Percentiles rank a stretch among this genome's conserved stretches.
phyloP scores from a whole-genome alignment of 257 asterid species.

The Plantago elongata region DNA sequence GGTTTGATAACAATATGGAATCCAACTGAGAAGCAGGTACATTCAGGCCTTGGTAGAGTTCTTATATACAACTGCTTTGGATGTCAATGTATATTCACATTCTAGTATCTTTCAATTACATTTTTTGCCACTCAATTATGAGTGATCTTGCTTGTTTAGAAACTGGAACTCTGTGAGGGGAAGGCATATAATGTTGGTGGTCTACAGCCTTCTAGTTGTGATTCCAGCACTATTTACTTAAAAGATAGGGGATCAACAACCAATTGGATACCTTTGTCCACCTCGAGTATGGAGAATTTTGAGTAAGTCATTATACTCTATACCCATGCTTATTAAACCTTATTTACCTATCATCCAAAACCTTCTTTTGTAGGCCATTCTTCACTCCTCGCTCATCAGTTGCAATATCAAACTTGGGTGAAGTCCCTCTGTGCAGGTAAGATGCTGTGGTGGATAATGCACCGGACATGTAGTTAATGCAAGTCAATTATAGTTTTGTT shows the following conservation, averaged over 20 bases:
- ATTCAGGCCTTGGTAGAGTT: conserved; percentile 8
- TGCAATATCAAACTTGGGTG: conserved; percentile 58
- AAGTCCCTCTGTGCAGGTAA: conserved; percentile 74
- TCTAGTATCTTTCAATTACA: conserved; percentile 11
- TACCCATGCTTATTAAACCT: conserved; percentile 11
- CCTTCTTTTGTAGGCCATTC: conserved; percentile 55
- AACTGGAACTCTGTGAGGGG: conserved; percentile 68
- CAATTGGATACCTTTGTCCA: conserved; percentile 69
- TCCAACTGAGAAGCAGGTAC: conserved; percentile 90
- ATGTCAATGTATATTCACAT: conserved; percentile 4
- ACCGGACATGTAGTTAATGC: conserved; percentile 21
- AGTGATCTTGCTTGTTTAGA: conserved; percentile 34
- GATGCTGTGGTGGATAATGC: conserved; percentile 18
- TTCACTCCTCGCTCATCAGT: conserved; percentile 66
- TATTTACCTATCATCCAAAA: conserved; percentile 18
- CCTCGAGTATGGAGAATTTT: conserved; percentile 34
- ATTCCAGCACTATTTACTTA: conserved; percentile 66
- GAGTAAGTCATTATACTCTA: conserved; percentile 45
- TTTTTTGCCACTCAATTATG: conserved; percentile 2
- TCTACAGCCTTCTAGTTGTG: conserved; percentile 67
- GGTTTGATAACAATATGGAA: conserved; percentile 96
- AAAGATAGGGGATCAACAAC: conserved; percentile 68
- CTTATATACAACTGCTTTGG: conserved; percentile 6
- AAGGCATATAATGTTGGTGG: conserved; percentile 71
- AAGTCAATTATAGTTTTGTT: conserved; percentile 15